A percentile compares a stretch with the other conserved stretches of the same genome.
Conservation (phyloP, 108 stramenopile genomes). For the Schizochytrium sp. region DNA sequence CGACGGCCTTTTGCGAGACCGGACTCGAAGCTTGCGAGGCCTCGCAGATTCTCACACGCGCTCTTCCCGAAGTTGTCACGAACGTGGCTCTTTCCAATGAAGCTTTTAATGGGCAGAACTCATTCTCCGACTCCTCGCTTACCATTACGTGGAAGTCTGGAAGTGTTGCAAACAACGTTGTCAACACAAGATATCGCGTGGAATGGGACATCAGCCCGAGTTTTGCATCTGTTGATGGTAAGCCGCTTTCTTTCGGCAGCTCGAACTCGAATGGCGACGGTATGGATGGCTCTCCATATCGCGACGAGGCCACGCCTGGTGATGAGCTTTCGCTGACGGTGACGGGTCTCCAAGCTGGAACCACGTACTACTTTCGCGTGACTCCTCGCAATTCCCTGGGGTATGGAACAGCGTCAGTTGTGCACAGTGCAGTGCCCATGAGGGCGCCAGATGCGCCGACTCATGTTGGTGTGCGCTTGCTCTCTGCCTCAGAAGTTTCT, state of each 20-base stretch:
- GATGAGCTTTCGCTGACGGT: not conserved
- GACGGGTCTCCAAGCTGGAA: not conserved
- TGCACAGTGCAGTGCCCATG: conserved; percentile 20
- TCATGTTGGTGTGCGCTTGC: not conserved
- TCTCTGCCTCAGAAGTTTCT: not conserved
- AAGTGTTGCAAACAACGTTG: conserved; percentile 42
- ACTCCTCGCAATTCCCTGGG: conserved; percentile 56
- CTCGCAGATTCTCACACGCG: not conserved
- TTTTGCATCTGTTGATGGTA: conserved; percentile 28
- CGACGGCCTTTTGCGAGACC: not conserved
- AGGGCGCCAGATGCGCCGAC: not conserved
- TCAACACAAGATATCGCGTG: conserved; percentile 41
- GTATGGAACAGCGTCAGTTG: conserved; percentile 39
- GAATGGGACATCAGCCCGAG: conserved; percentile 41
- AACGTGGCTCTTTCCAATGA: not conserved
- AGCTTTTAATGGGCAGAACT: conserved; percentile 26
- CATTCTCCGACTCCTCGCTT: conserved; percentile 32
- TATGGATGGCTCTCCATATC: not conserved
- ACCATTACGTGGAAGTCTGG: conserved; percentile 40
- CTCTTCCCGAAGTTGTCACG: not conserved
- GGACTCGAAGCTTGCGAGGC: not conserved
- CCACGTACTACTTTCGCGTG: conserved; percentile 34
- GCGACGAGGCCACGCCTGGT: not conserved
- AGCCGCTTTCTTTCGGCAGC: not conserved
- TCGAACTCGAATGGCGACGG: not conserved